Percentiles rank a stretch among this genome's conserved stretches.
phyloP scores from a whole-genome alignment of 78 protist species.

The Dictyostelium purpureum region DNA sequence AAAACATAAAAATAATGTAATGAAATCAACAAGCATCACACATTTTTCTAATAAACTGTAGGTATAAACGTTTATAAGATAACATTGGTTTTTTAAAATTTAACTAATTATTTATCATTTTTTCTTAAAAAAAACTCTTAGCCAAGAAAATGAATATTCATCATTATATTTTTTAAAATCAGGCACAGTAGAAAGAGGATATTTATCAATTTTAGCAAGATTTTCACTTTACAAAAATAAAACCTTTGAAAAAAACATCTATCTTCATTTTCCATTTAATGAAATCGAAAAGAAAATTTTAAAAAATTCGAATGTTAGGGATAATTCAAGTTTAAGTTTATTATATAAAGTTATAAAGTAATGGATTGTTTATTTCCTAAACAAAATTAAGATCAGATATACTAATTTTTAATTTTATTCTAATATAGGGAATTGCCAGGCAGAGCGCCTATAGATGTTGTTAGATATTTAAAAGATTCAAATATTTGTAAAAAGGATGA shows the following conservation, averaged over 20 bases:
- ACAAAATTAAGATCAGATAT: no score
- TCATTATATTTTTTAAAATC: not conserved
- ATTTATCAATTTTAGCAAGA: not conserved
- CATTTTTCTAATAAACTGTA: no score
- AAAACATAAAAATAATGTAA: not conserved
- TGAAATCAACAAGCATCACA: not conserved
- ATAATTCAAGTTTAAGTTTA: not conserved
- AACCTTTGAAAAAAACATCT: not conserved
- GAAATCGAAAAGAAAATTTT: not conserved
- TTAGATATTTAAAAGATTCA: not conserved
- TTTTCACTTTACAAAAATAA: not conserved
- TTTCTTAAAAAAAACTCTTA: no score
- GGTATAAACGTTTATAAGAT: not conserved
- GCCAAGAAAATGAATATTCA: not conserved
- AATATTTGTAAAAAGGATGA: not conserved
- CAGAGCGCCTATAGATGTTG: not conserved
- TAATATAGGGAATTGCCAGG: not conserved
- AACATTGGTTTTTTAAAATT: not conserved
- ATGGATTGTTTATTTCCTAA: no score
- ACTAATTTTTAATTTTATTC: no score
- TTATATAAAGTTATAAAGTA: not conserved
- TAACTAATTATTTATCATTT: no score
- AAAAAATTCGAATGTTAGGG: not conserved
- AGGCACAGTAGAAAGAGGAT: not conserved
- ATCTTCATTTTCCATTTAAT: not conserved